Evolutionary conservation across 768 basidiomycete genomes (phyloP).

Genomic region (Suillus lakei): DNA sequence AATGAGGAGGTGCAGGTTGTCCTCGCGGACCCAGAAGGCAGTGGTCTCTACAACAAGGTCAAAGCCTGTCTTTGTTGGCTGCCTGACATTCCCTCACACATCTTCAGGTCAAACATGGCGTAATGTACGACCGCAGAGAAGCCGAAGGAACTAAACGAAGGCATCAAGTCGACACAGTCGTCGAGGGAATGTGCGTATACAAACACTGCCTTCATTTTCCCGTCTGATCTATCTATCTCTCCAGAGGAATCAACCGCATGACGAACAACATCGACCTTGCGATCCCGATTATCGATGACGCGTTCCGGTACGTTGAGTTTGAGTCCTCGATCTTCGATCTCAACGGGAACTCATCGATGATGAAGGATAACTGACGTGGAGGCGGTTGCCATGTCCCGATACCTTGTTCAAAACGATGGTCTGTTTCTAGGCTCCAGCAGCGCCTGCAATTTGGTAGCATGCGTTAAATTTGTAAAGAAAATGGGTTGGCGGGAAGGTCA

Average conservation of each 20-base stretch:
- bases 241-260: conserved; percentile 89
- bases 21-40: conserved; percentile 91
- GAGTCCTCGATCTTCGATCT: not conserved
- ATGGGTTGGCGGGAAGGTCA: conserved; percentile 72
- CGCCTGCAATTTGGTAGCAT: conserved; percentile 95
- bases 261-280: conserved; percentile 91
- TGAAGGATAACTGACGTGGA: conserved; percentile 87
- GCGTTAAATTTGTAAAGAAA: conserved; percentile 76
- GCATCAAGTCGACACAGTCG: conserved; percentile 94
- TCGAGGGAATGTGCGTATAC: conserved; percentile 80
- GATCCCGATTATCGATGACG: conserved; percentile 85
- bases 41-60: conserved; percentile 94
- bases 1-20: conserved; percentile 69
- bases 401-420: conserved; percentile 88
- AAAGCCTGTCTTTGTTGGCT: not conserved
- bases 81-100: not conserved
- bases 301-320: conserved; percentile 64
- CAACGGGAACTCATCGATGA: no score
- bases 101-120: conserved; percentile 79
- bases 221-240: not conserved
- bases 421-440: conserved; percentile 95
- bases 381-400: conserved; percentile 95
- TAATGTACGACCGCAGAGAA: conserved; percentile 94
- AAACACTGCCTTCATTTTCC: conserved; percentile 1
- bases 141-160: conserved; percentile 91